Base-by-base conservation (phyloP, 768 basidiomycete genomes). In the Chiua virens region DNA sequence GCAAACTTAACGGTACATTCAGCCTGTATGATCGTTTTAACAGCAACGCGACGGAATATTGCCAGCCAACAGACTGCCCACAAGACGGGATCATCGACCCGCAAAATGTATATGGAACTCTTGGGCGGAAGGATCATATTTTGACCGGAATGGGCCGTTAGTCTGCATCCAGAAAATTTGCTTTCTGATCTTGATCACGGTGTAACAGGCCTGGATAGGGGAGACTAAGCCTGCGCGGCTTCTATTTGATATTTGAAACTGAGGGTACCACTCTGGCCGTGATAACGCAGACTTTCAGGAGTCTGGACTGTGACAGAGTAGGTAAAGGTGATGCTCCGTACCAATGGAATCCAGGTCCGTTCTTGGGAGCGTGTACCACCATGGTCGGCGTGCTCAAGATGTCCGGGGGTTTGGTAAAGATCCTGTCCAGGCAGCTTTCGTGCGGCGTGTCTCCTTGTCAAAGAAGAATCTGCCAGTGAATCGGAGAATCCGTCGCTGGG, bases 401-500 rank as follows among this genome's bases (percentile, higher is more conserved):
- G 25, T 39, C 38, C 25, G 41, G 42, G 21, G 32, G 28, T 41
- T 40, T 45, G 18, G 39, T 27, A 34, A 22, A n/a, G 37, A 46
- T 43, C 47, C 35, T 8, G 41, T 13, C 30, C 30, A 30, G 41
- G 34, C 50, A 9, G 23, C 21, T 45, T 23, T 45, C 45, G 42
- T 30, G 46, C 40, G 25, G 42, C 35, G 57, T 50, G 30, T 42
- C 35, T 44, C 27, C 37, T 48, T 30, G 30, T 14, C 30, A 30
- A 21, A 35, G 32, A 34, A 20, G 32, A 44, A 25, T 23, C 36
- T 52, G 58, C 49, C 42, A 37, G 53, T 54, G 41, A 53, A 42
- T 60, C 58, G 58, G 53, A 59, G 58, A 55, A 59, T 50, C 22
- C 48, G 58, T 60, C 53, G 54, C 54, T 60, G 59, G 54, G 54